Evolutionary conservation across 305 asterid species (phyloP).

Genomic region (Salvia sclarea): DNA sequence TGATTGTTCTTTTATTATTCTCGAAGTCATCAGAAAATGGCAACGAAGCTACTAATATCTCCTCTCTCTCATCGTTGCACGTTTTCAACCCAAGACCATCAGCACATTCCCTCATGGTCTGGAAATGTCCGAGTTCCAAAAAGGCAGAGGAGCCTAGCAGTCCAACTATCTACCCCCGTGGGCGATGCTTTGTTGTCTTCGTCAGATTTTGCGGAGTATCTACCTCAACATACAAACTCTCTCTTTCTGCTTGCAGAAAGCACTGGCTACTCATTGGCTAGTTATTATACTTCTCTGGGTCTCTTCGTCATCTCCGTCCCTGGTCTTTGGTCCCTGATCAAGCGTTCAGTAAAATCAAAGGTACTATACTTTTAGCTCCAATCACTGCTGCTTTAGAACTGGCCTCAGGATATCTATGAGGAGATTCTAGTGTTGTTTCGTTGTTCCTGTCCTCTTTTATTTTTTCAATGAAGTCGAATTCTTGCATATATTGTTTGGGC

Average conservation of each 20-base stretch:
- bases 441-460: neutral
- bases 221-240: slow-evolving; percentile 48
- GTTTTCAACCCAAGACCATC: slow-evolving; percentile 38
- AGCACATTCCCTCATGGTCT: slow-evolving; percentile 37
- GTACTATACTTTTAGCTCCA: slow-evolving; percentile 31
- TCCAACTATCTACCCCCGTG: slow-evolving; percentile 46
- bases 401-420: neutral
- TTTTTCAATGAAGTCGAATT: neutral
- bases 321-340: slow-evolving; percentile 97
- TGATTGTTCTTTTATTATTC: slow-evolving; percentile 17
- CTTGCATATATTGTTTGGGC: neutral
- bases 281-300: slow-evolving; percentile 95
- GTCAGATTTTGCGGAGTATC: slow-evolving; percentile 41
- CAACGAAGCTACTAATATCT: slow-evolving; percentile 54
- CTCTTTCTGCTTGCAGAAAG: slow-evolving; percentile 61
- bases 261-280: slow-evolving; percentile 76
- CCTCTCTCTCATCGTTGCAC: slow-evolving; percentile 47
- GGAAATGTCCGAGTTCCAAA: slow-evolving; percentile 29
- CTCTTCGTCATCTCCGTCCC: slow-evolving; percentile 93
- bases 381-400: neutral
- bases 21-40: slow-evolving; percentile 42
- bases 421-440: neutral
- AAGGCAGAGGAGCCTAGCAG: slow-evolving; percentile 39
- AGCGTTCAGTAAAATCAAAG: slow-evolving; percentile 97
- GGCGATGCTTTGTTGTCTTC: slow-evolving; percentile 40